Percentiles rank a stretch among this genome's conserved stretches.
Conservation (phyloP, 1,284 basidiomycete species). For the Papiliotrema terrestris region DNA sequence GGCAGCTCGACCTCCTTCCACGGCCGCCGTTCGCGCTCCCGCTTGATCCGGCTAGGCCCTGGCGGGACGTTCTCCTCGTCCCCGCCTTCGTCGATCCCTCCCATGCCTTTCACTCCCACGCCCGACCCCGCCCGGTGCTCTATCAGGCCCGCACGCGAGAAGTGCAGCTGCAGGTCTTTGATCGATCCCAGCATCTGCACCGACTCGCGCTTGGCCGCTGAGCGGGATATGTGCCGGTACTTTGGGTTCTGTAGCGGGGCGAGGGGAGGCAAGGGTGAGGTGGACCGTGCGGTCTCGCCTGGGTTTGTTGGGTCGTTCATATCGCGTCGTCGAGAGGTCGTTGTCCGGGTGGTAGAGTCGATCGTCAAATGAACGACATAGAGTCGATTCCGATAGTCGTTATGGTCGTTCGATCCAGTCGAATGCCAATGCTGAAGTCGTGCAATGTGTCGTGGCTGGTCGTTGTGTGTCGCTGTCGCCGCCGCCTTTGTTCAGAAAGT, state of each 20-base stretch:
- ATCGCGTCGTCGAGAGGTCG: no score
- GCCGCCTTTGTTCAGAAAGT: background rate
- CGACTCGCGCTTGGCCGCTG: constrained; percentile 45
- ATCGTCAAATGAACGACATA: no score
- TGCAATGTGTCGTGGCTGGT: background rate
- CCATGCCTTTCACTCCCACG: constrained; percentile 26
- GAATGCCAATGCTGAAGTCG: no score
- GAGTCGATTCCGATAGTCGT: no score
- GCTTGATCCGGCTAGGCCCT: background rate
- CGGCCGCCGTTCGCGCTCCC: constrained; percentile 13
- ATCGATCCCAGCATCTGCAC: constrained; percentile 47
- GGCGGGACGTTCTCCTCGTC: constrained; percentile 20
- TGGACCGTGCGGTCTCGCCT: background rate
- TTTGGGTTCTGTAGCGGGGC: constrained; percentile 22
- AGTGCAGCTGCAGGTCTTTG: constrained; percentile 44
- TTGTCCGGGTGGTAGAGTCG: no score
- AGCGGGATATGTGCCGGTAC: constrained; percentile 40
- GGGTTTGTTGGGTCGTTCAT: background rate
- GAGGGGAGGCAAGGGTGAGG: constrained; percentile 2
- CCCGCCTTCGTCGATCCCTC: constrained; percentile 20
- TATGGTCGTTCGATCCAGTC: no score
- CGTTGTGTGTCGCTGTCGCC: background rate
- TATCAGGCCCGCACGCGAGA: constrained; percentile 31
- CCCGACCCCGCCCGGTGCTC: constrained; percentile 37
- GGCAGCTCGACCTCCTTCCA: constrained; percentile 42